Evolutionary conservation across 306 rosid genomes (phyloP), one percentile per base, ranked within the genome.

Genomic region (Vicia faba): DNA sequence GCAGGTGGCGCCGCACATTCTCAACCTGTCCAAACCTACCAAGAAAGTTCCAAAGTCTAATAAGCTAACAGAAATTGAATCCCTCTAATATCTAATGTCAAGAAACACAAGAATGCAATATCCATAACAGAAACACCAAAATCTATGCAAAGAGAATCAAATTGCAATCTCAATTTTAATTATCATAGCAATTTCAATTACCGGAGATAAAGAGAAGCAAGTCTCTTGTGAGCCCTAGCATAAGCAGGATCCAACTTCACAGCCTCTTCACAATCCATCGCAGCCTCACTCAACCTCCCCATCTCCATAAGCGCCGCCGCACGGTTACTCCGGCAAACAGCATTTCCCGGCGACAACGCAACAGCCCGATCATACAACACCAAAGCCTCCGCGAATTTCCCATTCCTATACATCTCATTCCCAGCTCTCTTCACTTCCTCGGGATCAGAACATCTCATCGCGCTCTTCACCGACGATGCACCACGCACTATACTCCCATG

Each of bases 261-360:
- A 48, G 97, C 96, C 78, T 92, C 97, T 66, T 81, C 87, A 39
- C 97, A 92, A 68, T 92, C 96, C 69, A 76, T 77, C 19, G 53
- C 89, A 0, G 97, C 97, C 84, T 92, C 97, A 2, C 72, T 75
- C 31, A 89, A 74, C 80, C 95, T 82, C 64, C 96, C 96, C 25
- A 92, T 77, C 3, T 87, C 96, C 19, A 92, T 85, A 62, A 92
- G 81, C 13, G 96, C 97, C 8, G 97, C 96, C 0, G 95, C 95
- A 28, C 95, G 80, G 50, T 89, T 92, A 61, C 97, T 79, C 81
- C 95, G 75, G 61, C 68, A 92, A 4, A 96, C 95, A 0, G 92
- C 86, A 58, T 92, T 92, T 10, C 79, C 87, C n/a, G 95, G 91
- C 40, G 80, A 78, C 31, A 85, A 36, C 0, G 84, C 73, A 53